These are phyloP conservation scores for Mangifera indica DNA, from an alignment of 345 rosid genomes.

Conservation along the genomic window DNA sequence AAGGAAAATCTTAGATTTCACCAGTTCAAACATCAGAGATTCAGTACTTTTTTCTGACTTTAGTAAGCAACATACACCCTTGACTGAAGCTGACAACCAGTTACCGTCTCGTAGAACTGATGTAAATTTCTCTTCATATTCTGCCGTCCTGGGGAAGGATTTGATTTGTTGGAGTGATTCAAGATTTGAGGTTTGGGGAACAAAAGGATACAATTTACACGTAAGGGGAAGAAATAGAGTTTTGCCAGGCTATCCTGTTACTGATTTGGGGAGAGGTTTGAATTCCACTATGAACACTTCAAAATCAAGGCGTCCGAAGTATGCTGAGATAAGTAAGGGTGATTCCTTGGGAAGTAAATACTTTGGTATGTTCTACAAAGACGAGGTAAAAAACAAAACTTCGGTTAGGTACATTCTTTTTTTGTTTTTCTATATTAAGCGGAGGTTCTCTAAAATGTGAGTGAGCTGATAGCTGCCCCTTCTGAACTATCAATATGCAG, in stretches of 20 bases:
- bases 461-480: constrained; percentile 8
- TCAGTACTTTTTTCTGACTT: constrained; percentile 68
- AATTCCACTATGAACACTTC: constrained; percentile 46
- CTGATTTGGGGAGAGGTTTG: constrained; percentile 57
- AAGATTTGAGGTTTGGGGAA: constrained; percentile 93
- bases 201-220: constrained; percentile 75
- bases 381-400: constrained; percentile 58
- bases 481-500: constrained; percentile 36
- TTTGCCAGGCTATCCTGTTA: constrained; percentile 63
- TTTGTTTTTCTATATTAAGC: not conserved
- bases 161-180: constrained; percentile 74
- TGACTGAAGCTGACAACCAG: constrained; percentile 59
- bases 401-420: not conserved
- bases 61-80: constrained; percentile 46
- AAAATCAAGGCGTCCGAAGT: constrained; percentile 37
- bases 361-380: constrained; percentile 55
- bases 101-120: constrained; percentile 89
- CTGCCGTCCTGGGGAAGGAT: constrained; percentile 76
- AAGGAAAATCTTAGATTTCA: constrained; percentile 79
- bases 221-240: constrained; percentile 69
- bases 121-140: constrained; percentile 76
- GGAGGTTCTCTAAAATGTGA: not conserved
- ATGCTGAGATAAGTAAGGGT: constrained; percentile 29
- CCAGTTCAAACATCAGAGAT: constrained; percentile 64
- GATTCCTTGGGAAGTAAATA: constrained; percentile 51